Evolutionary conservation across 75 land plant genomes (phyloP), one percentile per base, ranked within the genome.

Genomic region (Selaginella tamariscina): DNA sequence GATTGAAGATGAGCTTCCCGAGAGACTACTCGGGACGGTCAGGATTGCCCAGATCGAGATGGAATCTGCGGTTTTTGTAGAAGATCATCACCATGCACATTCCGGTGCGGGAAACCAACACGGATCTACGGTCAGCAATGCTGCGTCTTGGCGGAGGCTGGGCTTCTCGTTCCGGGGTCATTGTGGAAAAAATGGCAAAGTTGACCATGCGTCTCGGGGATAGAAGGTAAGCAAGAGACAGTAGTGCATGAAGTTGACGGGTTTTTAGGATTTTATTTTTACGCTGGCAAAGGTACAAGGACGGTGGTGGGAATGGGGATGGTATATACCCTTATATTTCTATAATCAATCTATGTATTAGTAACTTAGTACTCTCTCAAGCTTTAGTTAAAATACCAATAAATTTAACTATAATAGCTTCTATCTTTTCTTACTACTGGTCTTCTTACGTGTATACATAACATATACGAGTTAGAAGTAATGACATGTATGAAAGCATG

Each of bases 31-130:
- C 0, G 93, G 97, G 0, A 87, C 89, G 0, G 87, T 88, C 0
- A 73, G 94, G 64, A 60, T 92, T 21, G 86, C 85, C 31, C 97
- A 92, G 80, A 92, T 92, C 68, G 85, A 92, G 73, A 88, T 92
- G 93, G 65, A 75, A 2, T 70, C 93, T 1, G 97, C 97, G 0
- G 30, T 66, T 1, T 73, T 65, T 33, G 70, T 88, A 2, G 49
- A 39, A 15, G 11, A 39, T 5, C 11, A 39, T 39, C 49, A 39
- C 15, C 49, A 39, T 15, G 11, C 5, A 15, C 49, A 39, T 5
- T 15, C 5, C 11, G 49, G 49, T 39, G 15, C 5, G 11, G 5
- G 11, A 15, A 39, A 39, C 15, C 49, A 39, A 5, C 49, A 5
- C 49, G 49, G 49, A 15, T 5, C 49, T 5, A 39, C 5, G 5